These are phyloP conservation scores for Geotrichum siamense DNA, from an alignment of 1,139 yeast species.

Conservation along the genomic window DNA sequence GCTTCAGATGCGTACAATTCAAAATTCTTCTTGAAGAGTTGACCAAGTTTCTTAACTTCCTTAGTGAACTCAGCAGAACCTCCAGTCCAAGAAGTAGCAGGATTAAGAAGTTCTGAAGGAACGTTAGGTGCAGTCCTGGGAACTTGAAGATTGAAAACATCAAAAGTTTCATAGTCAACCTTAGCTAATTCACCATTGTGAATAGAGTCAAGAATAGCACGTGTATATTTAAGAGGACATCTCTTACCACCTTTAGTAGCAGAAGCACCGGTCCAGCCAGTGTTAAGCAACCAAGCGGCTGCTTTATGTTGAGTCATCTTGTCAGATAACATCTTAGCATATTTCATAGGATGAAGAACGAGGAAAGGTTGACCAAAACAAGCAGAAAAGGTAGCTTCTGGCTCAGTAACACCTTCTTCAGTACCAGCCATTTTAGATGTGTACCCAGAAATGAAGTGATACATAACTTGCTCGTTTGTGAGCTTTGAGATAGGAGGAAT, in stretches of 20 bases:
- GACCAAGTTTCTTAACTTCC: slow-evolving; percentile 71
- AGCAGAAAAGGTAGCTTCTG: slow-evolving; percentile 96
- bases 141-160: slow-evolving; percentile 77
- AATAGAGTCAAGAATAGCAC: slow-evolving; percentile 92
- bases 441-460: slow-evolving; percentile 97
- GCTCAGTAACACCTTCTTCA: slow-evolving; percentile 93
- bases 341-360: slow-evolving; percentile 96
- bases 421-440: slow-evolving; percentile 99
- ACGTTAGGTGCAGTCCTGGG: slow-evolving; percentile 80
- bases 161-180: slow-evolving; percentile 76
- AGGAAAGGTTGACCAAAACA: slow-evolving; percentile 99
- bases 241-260: slow-evolving; percentile 93
- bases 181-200: slow-evolving; percentile 84
- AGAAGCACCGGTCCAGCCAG: slow-evolving; percentile 98
- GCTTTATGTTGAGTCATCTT: slow-evolving; percentile 87
- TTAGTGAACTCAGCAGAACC: slow-evolving; percentile 58
- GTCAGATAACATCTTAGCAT: slow-evolving; percentile 93
- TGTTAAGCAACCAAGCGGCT: slow-evolving; percentile 92
- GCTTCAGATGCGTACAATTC: slow-evolving; percentile 77
- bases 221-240: slow-evolving; percentile 95
- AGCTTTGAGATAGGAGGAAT: slow-evolving; percentile 94
- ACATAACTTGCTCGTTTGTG: slow-evolving; percentile 94
- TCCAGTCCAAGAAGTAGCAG: slow-evolving; percentile 74
- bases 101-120: slow-evolving; percentile 80
- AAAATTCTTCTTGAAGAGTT: slow-evolving; percentile 78